Evolutionary conservation across 345 rosid species (phyloP), one percentile per base, ranked within the genome.

Genomic region (Corchorus capsularis): DNA sequence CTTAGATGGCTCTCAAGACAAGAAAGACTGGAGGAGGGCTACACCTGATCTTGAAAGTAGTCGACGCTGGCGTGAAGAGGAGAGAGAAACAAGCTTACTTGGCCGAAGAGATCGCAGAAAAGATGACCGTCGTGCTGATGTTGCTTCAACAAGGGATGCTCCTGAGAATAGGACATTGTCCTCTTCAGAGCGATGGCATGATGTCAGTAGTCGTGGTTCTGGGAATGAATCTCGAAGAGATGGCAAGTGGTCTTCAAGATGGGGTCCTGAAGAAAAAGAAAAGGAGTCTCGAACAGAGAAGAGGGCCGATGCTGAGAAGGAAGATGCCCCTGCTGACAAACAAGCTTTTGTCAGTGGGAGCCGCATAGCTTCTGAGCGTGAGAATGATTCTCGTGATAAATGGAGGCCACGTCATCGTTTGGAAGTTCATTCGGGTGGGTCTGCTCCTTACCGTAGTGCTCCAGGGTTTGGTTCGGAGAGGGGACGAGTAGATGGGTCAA

Each of bases 211-310:
- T 78, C 95, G 94, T 78, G 87, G 61, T 81, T 77, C 88, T 79
- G 88, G 88, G 82, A 83, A 85, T 82, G 98, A 95, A 79, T 49
- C 96, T 54, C 87, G 96, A 10, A 87, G 99, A 53, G 98, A 96
- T 78, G 87, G 82, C 84, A 96, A 96, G 77, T 96, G 98, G 99
- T 87, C 97, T 27, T 91, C 97, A n/a, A 88, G 98, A 67, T 96
- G 98, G 99, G 98, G 99, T 80, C 97, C 98, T 76, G 98, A 93
- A 37, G 99, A 91, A 63, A 93, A 88, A 81, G 99, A 91, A 69
- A 96, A 87, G 79, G 97, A 92, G 59, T 75, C 88, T 45, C 92
- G 89, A 45, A 69, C 22, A 60, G 97, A 91, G 79, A 93, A 89
- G 83, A 90, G 77, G 85, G 73, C 86, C 69, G 94, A 91, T 65